Base-by-base conservation (phyloP, 2,329 filamentous ascomycete genomes). In the Tolypocladium ophioglossoides region DNA sequence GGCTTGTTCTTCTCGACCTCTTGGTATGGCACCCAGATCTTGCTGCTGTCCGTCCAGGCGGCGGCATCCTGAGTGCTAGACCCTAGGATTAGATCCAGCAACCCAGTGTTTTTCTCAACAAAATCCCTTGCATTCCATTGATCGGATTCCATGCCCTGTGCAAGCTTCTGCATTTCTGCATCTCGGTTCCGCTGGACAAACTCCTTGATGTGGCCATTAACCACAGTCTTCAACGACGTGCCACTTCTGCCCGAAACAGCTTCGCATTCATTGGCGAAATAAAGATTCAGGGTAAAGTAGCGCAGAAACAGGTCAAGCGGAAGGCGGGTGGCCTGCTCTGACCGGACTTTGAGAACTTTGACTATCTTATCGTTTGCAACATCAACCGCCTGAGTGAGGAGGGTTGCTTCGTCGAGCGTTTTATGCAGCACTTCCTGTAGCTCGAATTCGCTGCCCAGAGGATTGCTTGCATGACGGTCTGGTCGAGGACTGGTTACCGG, bases 221-320 rank as follows among this genome's bases (percentile, higher is more conserved):
- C 86, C 35, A 91, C 80, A 20, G 80, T 88, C 70, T 92, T 92
- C 7, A 95, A 73, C 1, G 84, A 76, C 3, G 84, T 85, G 10
- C 89, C 87, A 56, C 87, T 87, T 54, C 87, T 80, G 0, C 89
- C 89, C 24, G 87, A 92, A 22, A 94, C 84, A 18, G 87, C 86
- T 68, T 95, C 89, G 64, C 89, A 94, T 66, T 95, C 89, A 57
- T 91, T 90, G 49, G 87, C 86, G 68, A 95, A 94, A 54, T 90
- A 81, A 9, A 90, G 75, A 63, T 92, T 94, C 37, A 95, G 77
- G 1, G 82, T 89, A 62, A 92, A 91, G 68, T 94, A 94, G 39
- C 89, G 82, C 46, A 94, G 71, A 68, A 95, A 95, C 61, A 82
- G 78, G 49, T 82, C 74, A 2, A 89, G 76, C 1, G 86, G 80